A percentile compares a stretch with the other conserved stretches of the same genome.
phyloP scores from a whole-genome alignment of 2,329 filamentous ascomycete species.

The Xylariomycetidae sp. region DNA sequence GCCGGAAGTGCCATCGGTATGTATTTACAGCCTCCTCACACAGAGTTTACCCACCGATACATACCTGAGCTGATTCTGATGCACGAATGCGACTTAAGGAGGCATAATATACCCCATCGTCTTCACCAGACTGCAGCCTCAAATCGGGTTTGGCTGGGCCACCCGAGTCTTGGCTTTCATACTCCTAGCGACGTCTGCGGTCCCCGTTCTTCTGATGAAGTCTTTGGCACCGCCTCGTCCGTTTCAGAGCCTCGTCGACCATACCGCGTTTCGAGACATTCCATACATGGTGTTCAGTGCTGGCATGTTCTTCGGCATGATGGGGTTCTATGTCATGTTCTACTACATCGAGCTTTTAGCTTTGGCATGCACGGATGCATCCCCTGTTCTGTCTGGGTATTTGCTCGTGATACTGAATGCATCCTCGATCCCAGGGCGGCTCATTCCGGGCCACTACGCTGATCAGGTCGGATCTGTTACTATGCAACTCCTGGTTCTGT shows the following conservation, averaged over 20 bases:
- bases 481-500: constrained; percentile 7
- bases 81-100: no score
- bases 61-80: no score
- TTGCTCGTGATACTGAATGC: constrained; percentile 15
- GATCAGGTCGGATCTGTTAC: constrained; percentile 10
- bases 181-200: constrained; percentile 6
- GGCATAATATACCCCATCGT: constrained; percentile 14
- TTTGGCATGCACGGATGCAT: constrained; percentile 1
- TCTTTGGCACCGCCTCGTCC: constrained; percentile 4
- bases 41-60: no score
- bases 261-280: constrained; percentile 7
- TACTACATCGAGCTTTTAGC: constrained; percentile 10
- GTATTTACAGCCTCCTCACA: no score
- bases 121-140: constrained; percentile 7
- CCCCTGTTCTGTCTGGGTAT: constrained; percentile 6
- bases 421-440: constrained; percentile 9
- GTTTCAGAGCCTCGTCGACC: constrained; percentile 7
- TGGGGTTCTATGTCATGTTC: constrained; percentile 11
- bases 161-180: constrained; percentile 13
- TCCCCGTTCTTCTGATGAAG: constrained; percentile 10
- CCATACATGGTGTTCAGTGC: constrained; percentile 9
- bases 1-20: constrained; percentile 13
- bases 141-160: constrained; percentile 14
- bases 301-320: constrained; percentile 9
- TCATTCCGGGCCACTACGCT: constrained; percentile 10